phyloP scores from a whole-genome alignment of 2,329 filamentous ascomycete genomes.

The Xylaria polymorpha region DNA sequence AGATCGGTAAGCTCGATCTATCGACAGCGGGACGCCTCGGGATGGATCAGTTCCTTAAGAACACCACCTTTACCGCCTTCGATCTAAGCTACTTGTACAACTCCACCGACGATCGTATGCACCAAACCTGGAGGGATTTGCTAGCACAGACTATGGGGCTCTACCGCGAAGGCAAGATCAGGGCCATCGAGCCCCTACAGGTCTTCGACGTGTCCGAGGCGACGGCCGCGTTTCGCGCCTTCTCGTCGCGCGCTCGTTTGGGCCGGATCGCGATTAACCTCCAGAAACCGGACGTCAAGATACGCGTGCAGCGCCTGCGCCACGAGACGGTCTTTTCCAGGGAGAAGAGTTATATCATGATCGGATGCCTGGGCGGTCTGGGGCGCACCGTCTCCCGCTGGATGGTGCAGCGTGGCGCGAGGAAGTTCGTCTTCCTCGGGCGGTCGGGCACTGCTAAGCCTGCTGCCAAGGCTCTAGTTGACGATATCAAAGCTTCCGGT shows the following conservation, averaged over 20 bases:
- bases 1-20: conserved; percentile 18
- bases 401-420: conserved; percentile 47
- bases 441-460: conserved; percentile 44
- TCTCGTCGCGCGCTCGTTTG: conserved; percentile 18
- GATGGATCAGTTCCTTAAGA: conserved; percentile 29
- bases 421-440: conserved; percentile 49
- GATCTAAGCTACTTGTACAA: conserved; percentile 47
- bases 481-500: conserved; percentile 17
- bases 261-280: conserved; percentile 31
- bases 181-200: background rate
- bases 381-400: conserved; percentile 42
- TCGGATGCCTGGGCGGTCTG: conserved; percentile 45
- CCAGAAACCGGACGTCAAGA: conserved; percentile 17
- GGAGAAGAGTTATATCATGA: conserved; percentile 29
- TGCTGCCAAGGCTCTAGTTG: conserved; percentile 40
- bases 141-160: no score
- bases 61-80: conserved; percentile 21
- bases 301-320: conserved; percentile 14
- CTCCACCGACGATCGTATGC: conserved; percentile 43
- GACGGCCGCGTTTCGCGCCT: conserved; percentile 18
- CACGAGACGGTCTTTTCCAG: background rate
- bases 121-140: conserved; percentile 5
- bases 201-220: conserved; percentile 28
- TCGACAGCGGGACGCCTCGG: conserved; percentile 16
- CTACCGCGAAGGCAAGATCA: conserved; percentile 18